These are phyloP conservation scores for Maudiozyma serrabonitensis DNA, from an alignment of 805 yeast species.

Conservation along the genomic window DNA sequence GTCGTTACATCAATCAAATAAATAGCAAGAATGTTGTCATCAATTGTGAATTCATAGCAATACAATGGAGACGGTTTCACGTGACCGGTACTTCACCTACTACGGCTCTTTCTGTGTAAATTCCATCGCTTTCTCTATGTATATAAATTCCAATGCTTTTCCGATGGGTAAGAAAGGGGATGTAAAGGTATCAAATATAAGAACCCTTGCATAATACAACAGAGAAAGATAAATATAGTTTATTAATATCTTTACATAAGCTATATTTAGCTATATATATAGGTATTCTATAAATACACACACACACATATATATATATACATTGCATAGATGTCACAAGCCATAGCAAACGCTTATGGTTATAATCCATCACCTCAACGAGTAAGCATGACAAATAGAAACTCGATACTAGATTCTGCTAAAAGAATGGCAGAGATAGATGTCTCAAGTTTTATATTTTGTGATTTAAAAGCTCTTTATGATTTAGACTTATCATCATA, in stretches of 20 bases:
- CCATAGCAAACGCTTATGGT: slow-evolving; percentile 5
- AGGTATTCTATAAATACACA: background rate
- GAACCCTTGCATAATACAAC: no score
- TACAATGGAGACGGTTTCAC: no score
- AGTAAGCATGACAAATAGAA: background rate
- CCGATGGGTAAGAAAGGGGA: no score
- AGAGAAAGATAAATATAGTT: no score
- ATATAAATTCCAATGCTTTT: no score
- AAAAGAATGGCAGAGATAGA: background rate
- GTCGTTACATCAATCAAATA: no score
- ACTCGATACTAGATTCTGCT: background rate
- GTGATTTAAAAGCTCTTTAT: slow-evolving; percentile 49
- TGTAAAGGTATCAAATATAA: no score
- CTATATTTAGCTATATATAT: background rate
- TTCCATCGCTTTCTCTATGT: no score
- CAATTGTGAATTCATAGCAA: no score
- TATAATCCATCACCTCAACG: background rate
- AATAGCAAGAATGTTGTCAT: no score
- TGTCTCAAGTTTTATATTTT: slow-evolving; percentile 34
- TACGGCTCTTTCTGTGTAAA: no score
- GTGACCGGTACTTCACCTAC: no score
- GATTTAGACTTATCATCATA: slow-evolving; percentile 36
- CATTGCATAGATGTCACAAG: slow-evolving; percentile 2
- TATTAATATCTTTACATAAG: background rate
- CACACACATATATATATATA: background rate